Base-by-base conservation (phyloP, 2,329 filamentous ascomycete species). In the Torrubiella hemipterigena region DNA sequence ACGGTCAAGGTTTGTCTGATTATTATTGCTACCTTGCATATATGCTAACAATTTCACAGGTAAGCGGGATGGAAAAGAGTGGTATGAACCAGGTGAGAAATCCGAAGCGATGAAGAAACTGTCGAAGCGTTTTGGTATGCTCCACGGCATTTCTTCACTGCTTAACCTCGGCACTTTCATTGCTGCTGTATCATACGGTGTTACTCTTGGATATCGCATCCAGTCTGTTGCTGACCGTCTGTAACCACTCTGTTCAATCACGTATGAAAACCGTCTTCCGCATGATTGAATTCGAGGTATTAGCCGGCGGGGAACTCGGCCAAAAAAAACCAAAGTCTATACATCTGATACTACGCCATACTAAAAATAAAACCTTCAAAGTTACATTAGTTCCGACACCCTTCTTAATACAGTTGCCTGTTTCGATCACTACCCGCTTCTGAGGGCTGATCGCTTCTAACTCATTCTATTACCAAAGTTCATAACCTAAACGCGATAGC, bases 1-100 rank as follows among this genome's bases (percentile, higher is more conserved):
- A 81, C 47, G 70, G 77, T 29, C 89, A 94, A 65, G 81, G 82
- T 84, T 59, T 40, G 68, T 51, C 22, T 26, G 12, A 18, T 18
- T 4, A 27, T 10, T 18, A 23, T 26, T 9, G 8, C 20, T 12
- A 17, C 16, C 6, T 10, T 15, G 29, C 19, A 10, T 34, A 17
- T 27, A 22, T 16, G 18, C 28, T 34, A 12, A 33, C 17, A 23
- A 30, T 17, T 27, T 8, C 33, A 26, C 38, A 77, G 87, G 89
- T 65, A 85, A 80, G 38, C 76, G 79, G 46, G 89, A 95, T 51
- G 85, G 85, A 33, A 95, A 93, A 68, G 82, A 81, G 51, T 83
- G 77, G 55, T 82, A 81, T 47, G 85, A 93, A 41, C 61, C 72
- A 31, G 69, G 77, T 1, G 82, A 85, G 23, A 83, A 93, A 47